Evolutionary conservation across 2,329 filamentous ascomycete species (phyloP).

Genomic region (Fusarium nurragi): DNA sequence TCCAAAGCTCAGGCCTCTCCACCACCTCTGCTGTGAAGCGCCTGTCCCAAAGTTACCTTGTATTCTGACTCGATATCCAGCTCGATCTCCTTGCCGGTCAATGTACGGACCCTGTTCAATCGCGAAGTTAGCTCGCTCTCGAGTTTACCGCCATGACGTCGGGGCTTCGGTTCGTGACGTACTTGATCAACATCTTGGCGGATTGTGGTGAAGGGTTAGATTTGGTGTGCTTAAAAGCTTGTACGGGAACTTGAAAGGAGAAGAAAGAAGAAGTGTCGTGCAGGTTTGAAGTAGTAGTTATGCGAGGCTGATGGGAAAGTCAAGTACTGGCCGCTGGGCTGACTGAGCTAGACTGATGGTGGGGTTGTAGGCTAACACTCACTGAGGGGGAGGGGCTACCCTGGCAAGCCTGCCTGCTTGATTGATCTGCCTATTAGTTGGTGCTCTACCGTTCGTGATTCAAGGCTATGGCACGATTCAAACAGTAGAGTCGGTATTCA

Average conservation of each 20-base stretch:
- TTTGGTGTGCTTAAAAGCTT: background rate
- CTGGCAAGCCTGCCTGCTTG: slow-evolving; percentile 13
- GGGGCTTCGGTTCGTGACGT: slow-evolving; percentile 29
- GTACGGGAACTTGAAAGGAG: background rate
- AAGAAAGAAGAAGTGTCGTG: background rate
- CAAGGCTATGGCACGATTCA: background rate
- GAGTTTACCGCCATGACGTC: slow-evolving; percentile 11
- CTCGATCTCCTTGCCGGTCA: slow-evolving; percentile 99
- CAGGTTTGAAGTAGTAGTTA: slow-evolving; percentile 12
- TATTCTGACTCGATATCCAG: slow-evolving; percentile 95
- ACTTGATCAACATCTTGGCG: slow-evolving; percentile 63
- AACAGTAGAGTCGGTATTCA: background rate
- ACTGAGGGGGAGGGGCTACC: slow-evolving; percentile 34
- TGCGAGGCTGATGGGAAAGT: slow-evolving; percentile 39
- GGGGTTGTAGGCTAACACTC: slow-evolving; percentile 33
- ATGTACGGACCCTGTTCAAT: slow-evolving; percentile 82
- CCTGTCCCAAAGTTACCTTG: slow-evolving; percentile 68
- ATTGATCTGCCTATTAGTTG: background rate
- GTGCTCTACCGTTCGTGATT: background rate
- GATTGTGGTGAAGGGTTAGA: slow-evolving; percentile 1
- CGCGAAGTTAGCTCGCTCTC: slow-evolving; percentile 33
- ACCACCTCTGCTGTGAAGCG: background rate
- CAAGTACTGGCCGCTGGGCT: slow-evolving; percentile 25
- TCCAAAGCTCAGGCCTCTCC: background rate
- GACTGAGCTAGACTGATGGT: slow-evolving; percentile 39